A percentile compares a stretch with the other conserved stretches of the same genome.
These are phyloP conservation scores for Arachis monticola DNA, from an alignment of 331 rosid species.

Conservation along the genomic window DNA sequence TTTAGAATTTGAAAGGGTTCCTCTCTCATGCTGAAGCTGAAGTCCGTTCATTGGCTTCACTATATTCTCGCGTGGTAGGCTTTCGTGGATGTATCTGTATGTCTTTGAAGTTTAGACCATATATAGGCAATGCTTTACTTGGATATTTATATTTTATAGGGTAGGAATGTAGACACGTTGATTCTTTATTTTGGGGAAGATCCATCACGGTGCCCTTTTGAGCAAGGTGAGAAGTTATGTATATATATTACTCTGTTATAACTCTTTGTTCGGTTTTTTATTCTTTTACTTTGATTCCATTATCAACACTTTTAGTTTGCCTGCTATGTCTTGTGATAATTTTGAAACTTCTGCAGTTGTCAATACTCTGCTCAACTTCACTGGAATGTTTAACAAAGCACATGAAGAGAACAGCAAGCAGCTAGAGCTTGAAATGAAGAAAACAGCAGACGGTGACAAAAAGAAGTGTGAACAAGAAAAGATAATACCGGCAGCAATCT, in stretches of 20 bases:
- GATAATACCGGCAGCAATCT: conserved; percentile 49
- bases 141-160: conserved; percentile 56
- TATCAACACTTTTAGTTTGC: not conserved
- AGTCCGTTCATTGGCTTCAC: conserved; percentile 87
- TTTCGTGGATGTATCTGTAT: conserved; percentile 27
- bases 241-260: conserved; percentile 18
- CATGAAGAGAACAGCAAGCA: conserved; percentile 83
- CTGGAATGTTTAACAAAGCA: conserved; percentile 75
- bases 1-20: conserved; percentile 75
- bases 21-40: conserved; percentile 86
- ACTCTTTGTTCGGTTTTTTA: not conserved
- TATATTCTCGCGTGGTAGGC: conserved; percentile 85
- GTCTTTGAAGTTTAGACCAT: conserved; percentile 11
- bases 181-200: conserved; percentile 96
- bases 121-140: conserved; percentile 34
- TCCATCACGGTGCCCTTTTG: conserved; percentile 86
- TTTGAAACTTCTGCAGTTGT: conserved; percentile 59
- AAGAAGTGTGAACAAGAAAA: conserved; percentile 55
- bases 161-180: conserved; percentile 82
- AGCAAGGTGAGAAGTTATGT: conserved; percentile 72
- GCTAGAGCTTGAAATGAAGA: conserved; percentile 74
- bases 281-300: not conserved
- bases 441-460: conserved; percentile 64
- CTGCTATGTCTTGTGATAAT: conserved; percentile 33
- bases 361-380: conserved; percentile 79